Evolutionary conservation across 805 yeast species (phyloP), one percentile per base, ranked within the genome.

Genomic region (Kuraishia ogatae): DNA sequence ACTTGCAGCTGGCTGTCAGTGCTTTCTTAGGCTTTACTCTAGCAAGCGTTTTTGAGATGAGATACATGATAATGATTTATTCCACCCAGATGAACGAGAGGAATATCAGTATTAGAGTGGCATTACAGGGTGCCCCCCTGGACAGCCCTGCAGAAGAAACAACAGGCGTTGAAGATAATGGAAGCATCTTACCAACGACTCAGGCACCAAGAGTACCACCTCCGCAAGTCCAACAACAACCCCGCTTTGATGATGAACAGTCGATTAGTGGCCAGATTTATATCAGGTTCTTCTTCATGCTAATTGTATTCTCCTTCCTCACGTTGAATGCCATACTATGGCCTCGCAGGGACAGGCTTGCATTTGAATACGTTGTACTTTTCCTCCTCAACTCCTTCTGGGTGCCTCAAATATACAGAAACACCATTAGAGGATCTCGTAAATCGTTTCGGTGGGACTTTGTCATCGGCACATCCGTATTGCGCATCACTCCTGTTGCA

Each of bases 371-470:
- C 55, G 53, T 78, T 3, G 69, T 79, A 1, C 66, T 85, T 10
- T 57, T 83, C 1, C 52, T 76, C 1, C 61, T 85, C 28, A 87
- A 83, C 66, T 87, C 96, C 1, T 85, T 80, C 61, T 91, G 97
- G 97, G 60, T 88, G 17, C 97, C 97, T 1, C 98, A 92, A 67
- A 85, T 89, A 49, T 84, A 83, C 61, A 76, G 97, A 65, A 89
- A 90, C 65, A 80, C 84, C 2, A 66, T 84, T 28, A 77, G 89
- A 53, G 93, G 92, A 21, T 76, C 83, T 55, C 76, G 89, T 55
- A 75, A 80, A 55, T 82, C 87, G 2, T 81, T 90, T 59, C 70
- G 77, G 43, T 88, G 96, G 92, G 82, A 79, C 58, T 92, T 87
- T 61, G 79, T 90, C n/a, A 24, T 84, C 10, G 88, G 91, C 0